These are phyloP conservation scores for Aspergillus kassunensis DNA, from an alignment of 495 filamentous ascomycete species.

Conservation along the genomic window DNA sequence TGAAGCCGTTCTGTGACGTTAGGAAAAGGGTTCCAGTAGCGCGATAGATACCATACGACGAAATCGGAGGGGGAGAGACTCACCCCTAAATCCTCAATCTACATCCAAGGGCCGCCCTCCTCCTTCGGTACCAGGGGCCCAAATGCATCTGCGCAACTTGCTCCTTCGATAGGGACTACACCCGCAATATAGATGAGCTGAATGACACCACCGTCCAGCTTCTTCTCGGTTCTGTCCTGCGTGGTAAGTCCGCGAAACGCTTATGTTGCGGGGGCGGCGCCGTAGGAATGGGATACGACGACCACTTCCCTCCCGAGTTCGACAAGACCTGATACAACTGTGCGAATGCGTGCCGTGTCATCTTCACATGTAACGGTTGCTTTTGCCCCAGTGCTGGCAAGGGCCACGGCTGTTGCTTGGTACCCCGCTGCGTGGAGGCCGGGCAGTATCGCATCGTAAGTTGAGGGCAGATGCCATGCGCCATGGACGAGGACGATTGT, in stretches of 20 bases:
- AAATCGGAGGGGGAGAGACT: neutral
- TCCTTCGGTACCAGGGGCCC: neutral
- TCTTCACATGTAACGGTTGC: neutral
- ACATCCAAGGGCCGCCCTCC: neutral
- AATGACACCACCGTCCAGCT: neutral
- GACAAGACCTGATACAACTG: neutral
- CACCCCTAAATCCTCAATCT: neutral
- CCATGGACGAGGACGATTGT: constrained; percentile 6
- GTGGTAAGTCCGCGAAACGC: neutral
- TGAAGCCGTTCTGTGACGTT: neutral
- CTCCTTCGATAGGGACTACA: neutral
- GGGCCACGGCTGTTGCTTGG: neutral
- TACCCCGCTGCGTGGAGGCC: neutral
- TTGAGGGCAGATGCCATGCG: neutral
- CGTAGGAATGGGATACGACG: neutral
- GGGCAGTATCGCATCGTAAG: neutral
- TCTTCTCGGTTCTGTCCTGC: neutral
- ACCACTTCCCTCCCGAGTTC: neutral
- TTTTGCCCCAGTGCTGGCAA: neutral
- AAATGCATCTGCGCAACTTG: neutral
- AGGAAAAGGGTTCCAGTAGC: too few species aligned
- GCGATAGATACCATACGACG: too few species aligned
- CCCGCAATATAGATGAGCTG: neutral
- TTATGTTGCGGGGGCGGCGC: neutral
- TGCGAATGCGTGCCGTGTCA: neutral